Evolutionary conservation across 2,329 filamentous ascomycete genomes (phyloP).

Genomic region (Tolypocladium capitatum): DNA sequence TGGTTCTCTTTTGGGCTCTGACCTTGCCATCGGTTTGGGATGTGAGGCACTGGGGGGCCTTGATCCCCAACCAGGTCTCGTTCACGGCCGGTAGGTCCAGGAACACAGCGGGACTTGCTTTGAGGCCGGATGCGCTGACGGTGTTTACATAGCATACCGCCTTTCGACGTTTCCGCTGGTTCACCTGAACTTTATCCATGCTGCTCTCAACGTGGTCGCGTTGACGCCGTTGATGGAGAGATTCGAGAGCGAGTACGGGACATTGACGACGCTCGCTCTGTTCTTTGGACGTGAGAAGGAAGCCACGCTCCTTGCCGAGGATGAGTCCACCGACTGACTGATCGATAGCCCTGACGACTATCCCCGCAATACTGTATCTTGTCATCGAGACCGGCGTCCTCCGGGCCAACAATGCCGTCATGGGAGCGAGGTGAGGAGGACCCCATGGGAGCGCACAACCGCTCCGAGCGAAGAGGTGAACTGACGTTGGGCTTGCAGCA

Average conservation of each 20-base stretch:
- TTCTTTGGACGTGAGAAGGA: constrained; percentile 77
- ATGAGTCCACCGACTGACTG: background rate
- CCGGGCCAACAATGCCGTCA: constrained; percentile 55
- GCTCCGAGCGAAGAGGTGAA: background rate
- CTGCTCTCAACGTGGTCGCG: constrained; percentile 65
- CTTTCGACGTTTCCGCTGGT: constrained; percentile 86
- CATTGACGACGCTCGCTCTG: constrained; percentile 70
- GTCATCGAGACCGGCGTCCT: constrained; percentile 64
- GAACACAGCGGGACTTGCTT: background rate
- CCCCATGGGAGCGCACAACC: background rate
- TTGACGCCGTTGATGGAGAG: constrained; percentile 81
- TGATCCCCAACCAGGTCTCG: constrained; percentile 65
- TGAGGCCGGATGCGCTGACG: background rate
- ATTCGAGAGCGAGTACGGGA: constrained; percentile 88
- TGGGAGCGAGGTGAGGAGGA: constrained; percentile 62
- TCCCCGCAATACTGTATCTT: constrained; percentile 74
- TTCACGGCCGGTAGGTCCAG: constrained; percentile 49
- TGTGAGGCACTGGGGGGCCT: constrained; percentile 60
- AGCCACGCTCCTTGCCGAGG: background rate
- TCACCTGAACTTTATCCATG: constrained; percentile 70
- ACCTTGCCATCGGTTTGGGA: constrained; percentile 59
- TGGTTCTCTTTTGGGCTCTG: constrained; percentile 50
- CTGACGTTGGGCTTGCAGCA: constrained; percentile 32
- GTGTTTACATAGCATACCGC: constrained; percentile 56
- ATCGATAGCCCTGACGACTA: constrained; percentile 54